These are phyloP conservation scores for Saraca asoca DNA, from an alignment of 331 rosid species.

Conservation along the genomic window DNA sequence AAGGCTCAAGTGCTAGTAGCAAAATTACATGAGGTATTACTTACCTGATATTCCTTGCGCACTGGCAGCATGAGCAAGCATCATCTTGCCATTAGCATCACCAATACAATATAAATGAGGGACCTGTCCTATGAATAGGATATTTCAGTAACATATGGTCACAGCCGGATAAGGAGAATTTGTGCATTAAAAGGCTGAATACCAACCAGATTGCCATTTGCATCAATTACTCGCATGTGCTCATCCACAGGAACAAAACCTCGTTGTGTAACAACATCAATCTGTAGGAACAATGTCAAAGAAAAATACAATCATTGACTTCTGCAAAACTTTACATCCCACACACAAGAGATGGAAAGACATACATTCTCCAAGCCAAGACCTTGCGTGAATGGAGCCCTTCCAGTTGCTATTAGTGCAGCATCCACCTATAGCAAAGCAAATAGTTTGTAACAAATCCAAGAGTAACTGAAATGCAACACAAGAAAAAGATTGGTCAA, in stretches of 20 bases:
- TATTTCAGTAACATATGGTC: slow-evolving; percentile 38
- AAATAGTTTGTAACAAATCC: slow-evolving; percentile 30
- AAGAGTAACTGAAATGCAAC: slow-evolving; percentile 15
- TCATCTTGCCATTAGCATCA: slow-evolving; percentile 99
- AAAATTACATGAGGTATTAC: slow-evolving; percentile 25
- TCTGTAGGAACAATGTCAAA: slow-evolving; percentile 48
- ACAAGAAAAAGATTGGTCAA: not conserved
- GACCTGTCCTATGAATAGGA: slow-evolving; percentile 56
- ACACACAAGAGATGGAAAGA: slow-evolving; percentile 35
- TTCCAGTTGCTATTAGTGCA: slow-evolving; percentile 96
- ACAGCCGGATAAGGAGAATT: slow-evolving; percentile 13
- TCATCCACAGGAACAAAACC: slow-evolving; percentile 98
- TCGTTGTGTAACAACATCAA: slow-evolving; percentile 90
- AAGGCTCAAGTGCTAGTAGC: slow-evolving; percentile 5
- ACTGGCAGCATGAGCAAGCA: slow-evolving; percentile 99
- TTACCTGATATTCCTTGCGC: slow-evolving; percentile 99
- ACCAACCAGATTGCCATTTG: slow-evolving; percentile 82
- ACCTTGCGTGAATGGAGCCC: slow-evolving; percentile 96
- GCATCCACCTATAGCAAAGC: slow-evolving; percentile 80
- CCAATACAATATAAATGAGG: slow-evolving; percentile 95
- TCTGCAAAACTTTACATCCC: slow-evolving; percentile 1
- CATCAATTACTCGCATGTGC: slow-evolving; percentile 85
- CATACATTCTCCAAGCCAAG: slow-evolving; percentile 97
- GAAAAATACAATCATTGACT: slow-evolving; percentile 20
- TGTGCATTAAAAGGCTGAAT: slow-evolving; percentile 24